These are phyloP conservation scores for Backusella psychrophila DNA, from an alignment of 192 early-diverging fungal species.

Conservation along the genomic window DNA sequence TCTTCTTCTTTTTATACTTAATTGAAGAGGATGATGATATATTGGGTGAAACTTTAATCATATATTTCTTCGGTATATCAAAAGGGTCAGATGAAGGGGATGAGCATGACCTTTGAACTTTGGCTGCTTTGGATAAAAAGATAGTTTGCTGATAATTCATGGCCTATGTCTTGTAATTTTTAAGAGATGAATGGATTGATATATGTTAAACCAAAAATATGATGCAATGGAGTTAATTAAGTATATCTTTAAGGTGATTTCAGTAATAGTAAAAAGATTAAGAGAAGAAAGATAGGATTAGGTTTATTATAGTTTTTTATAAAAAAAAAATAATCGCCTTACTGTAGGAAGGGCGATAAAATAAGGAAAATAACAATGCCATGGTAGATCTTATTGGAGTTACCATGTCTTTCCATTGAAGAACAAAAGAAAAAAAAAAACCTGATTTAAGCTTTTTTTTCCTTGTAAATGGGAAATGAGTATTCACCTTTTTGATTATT, in stretches of 20 bases:
- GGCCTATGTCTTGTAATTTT: neutral
- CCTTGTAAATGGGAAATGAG: neutral
- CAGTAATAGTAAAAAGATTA: neutral
- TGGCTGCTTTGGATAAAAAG: conserved; percentile 12
- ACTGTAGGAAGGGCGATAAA: neutral
- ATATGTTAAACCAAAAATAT: neutral
- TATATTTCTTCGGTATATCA: neutral
- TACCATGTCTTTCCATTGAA: neutral
- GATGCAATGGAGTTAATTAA: neutral
- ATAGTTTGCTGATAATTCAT: neutral
- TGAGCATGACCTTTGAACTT: conserved; percentile 10
- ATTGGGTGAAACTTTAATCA: conserved; percentile 6
- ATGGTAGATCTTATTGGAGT: neutral
- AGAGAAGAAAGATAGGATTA: neutral
- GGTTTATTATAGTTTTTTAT: neutral
- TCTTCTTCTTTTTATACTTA: neutral
- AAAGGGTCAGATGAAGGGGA: conserved; percentile 11
- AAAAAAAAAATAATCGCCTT: neutral
- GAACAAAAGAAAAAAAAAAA: neutral
- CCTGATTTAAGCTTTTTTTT: neutral
- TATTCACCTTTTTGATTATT: neutral
- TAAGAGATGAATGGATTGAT: neutral
- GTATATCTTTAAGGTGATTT: neutral
- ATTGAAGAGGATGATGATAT: neutral
- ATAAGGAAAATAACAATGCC: neutral